These are phyloP conservation scores for Hysterangium stoloniferum DNA, from an alignment of 768 basidiomycete species.

Conservation along the genomic window DNA sequence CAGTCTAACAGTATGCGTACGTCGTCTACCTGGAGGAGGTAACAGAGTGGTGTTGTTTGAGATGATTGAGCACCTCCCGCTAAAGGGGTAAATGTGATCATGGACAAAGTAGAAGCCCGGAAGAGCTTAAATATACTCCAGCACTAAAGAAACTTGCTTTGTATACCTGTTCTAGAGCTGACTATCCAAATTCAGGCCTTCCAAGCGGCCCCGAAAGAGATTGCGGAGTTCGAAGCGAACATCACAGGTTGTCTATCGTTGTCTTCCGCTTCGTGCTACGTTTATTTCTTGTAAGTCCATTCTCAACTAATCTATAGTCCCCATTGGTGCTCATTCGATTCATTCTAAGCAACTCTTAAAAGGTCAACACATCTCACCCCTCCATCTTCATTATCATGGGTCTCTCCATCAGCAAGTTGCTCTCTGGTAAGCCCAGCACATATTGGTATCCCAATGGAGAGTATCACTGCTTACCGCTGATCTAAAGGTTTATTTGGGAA, in stretches of 20 bases:
- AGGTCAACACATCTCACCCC: background rate
- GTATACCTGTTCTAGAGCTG: too few species aligned
- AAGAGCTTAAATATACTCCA: too few species aligned
- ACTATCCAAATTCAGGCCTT: too few species aligned
- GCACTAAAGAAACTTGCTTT: too few species aligned
- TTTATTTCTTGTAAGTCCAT: background rate
- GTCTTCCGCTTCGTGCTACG: background rate
- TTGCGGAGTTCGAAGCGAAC: too few species aligned
- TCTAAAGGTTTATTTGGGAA: slow-evolving; percentile 76
- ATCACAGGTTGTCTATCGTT: background rate
- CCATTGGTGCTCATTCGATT: too few species aligned
- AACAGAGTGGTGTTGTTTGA: slow-evolving; percentile 59
- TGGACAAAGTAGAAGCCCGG: too few species aligned
- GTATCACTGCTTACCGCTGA: background rate
- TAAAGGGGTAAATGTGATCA: slow-evolving; percentile 94
- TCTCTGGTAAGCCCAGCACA: background rate
- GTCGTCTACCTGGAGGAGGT: slow-evolving; percentile 91
- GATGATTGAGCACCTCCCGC: slow-evolving; percentile 73
- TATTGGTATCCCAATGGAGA: background rate
- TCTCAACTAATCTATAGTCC: background rate
- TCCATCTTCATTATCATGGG: slow-evolving; percentile 47
- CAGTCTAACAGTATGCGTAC: slow-evolving; percentile 91
- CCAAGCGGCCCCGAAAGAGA: too few species aligned
- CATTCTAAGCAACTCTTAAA: background rate
- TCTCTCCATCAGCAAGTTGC: slow-evolving; percentile 56